Conservation (phyloP, 1,284 basidiomycete genomes). For the Ustilago xerochloae region DNA sequence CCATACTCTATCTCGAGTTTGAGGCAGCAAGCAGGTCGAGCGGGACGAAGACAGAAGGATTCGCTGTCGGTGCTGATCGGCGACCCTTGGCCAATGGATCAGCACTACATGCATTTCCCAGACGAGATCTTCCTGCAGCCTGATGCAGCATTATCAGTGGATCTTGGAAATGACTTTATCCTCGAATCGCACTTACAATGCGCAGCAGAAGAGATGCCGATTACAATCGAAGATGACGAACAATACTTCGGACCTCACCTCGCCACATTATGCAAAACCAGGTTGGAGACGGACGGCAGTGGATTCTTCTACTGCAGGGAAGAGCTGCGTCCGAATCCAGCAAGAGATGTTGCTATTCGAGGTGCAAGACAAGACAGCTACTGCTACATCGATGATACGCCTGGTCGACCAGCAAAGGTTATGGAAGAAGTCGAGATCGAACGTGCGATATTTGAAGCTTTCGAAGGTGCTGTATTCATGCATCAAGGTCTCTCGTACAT, state of each 20-base stretch:
- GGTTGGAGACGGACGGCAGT: conserved; percentile 74
- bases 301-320: conserved; percentile 84
- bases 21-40: conserved; percentile 88
- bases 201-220: conserved; percentile 85
- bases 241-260: conserved; percentile 76
- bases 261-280: conserved; percentile 72
- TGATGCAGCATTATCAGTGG: conserved; percentile 77
- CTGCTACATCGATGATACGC: conserved; percentile 77
- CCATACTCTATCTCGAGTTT: conserved; percentile 74
- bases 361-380: conserved; percentile 84
- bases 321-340: conserved; percentile 80
- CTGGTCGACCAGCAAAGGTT: conserved; percentile 71
- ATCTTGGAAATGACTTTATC: conserved; percentile 80
- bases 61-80: conserved; percentile 83
- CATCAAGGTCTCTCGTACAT: conserved; percentile 71
- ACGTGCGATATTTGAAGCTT: conserved; percentile 83
- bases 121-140: conserved; percentile 68
- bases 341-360: conserved; percentile 78
- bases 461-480: conserved; percentile 71
- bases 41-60: conserved; percentile 83
- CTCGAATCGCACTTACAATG: conserved; percentile 89
- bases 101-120: conserved; percentile 80
- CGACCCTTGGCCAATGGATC: conserved; percentile 80
- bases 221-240: conserved; percentile 75
- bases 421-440: conserved; percentile 89